Percentiles rank a stretch among this genome's conserved stretches.
phyloP scores from a whole-genome alignment of 345 rosid species.

The Brassica rapa region DNA sequence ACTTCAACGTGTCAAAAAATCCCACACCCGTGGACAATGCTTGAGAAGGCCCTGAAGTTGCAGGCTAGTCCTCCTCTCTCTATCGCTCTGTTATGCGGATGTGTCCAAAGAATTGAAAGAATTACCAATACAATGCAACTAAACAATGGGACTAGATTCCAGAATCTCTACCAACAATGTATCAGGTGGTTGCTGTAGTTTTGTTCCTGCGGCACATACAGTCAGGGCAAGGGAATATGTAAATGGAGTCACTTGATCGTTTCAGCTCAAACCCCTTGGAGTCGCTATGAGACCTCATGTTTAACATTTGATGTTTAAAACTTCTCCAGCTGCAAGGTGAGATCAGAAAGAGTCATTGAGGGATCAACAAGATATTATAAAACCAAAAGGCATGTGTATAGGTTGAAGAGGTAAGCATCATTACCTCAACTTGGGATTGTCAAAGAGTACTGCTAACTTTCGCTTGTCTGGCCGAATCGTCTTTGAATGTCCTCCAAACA shows the following conservation, averaged over 20 bases:
- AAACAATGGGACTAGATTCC: constrained; percentile 23
- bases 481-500: constrained; percentile 90
- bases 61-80: constrained; percentile 6
- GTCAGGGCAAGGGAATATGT: constrained; percentile 90
- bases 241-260: constrained; percentile 79
- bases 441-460: constrained; percentile 83
- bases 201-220: constrained; percentile 89
- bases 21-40: constrained; percentile 5
- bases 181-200: constrained; percentile 39
- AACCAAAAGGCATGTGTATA: not conserved
- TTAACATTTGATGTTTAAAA: constrained; percentile 83
- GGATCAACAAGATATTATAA: not conserved
- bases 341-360: constrained; percentile 9
- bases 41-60: not conserved
- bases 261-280: constrained; percentile 88
- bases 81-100: constrained; percentile 2
- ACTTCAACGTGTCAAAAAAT: constrained; percentile 25
- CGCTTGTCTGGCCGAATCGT: constrained; percentile 94
- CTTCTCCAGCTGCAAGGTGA: constrained; percentile 78
- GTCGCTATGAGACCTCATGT: constrained; percentile 86
- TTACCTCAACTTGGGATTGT: constrained; percentile 84
- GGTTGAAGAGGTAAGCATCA: constrained; percentile 21
- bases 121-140: constrained; percentile 26
- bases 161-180: constrained; percentile 14
- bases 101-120: constrained; percentile 37